phyloP scores from a whole-genome alignment of 257 asterid genomes.

The Jasminum sambac region DNA sequence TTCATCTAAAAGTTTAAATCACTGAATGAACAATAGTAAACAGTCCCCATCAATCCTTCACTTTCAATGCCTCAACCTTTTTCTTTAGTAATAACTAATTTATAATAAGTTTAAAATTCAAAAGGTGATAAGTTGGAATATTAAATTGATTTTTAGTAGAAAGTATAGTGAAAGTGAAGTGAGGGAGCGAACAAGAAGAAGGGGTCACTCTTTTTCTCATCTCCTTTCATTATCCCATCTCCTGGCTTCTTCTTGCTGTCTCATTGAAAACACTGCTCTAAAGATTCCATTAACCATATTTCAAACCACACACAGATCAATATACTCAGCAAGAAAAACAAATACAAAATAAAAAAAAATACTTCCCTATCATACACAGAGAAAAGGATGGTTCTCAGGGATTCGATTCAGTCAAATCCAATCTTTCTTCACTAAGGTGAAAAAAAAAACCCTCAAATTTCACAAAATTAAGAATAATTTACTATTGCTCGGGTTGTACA shows the following conservation, averaged over 20 bases:
- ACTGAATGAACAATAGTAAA: background rate
- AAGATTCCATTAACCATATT: conserved; percentile 34
- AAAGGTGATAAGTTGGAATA: conserved; percentile 32
- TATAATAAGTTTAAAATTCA: conserved; percentile 14
- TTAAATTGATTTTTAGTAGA: conserved; percentile 33
- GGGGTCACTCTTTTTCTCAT: conserved; percentile 46
- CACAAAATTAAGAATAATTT: background rate
- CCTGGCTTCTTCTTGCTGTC: conserved; percentile 46
- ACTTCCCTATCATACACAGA: conserved; percentile 18
- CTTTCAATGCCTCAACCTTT: conserved; percentile 47
- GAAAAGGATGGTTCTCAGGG: conserved; percentile 39
- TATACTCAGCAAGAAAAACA: background rate
- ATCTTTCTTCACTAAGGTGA: conserved; percentile 28
- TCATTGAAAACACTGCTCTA: conserved; percentile 38
- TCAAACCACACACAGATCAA: conserved; percentile 21
- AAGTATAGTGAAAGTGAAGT: conserved; percentile 67
- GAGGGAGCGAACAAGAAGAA: conserved; percentile 50
- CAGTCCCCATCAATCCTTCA: conserved; percentile 3
- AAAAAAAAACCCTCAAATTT: conserved; percentile 1
- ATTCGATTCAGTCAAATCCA: conserved; percentile 25
- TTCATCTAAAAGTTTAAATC: background rate
- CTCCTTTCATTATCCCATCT: conserved; percentile 59
- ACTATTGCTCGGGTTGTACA: background rate
- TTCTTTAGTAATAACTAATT: conserved; percentile 3
- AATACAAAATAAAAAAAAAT: too few species aligned